Evolutionary conservation across 2,329 filamentous ascomycete species (phyloP), one percentile per base, ranked within the genome.

Genomic region (Aspergillus brunneoviolaceus): DNA sequence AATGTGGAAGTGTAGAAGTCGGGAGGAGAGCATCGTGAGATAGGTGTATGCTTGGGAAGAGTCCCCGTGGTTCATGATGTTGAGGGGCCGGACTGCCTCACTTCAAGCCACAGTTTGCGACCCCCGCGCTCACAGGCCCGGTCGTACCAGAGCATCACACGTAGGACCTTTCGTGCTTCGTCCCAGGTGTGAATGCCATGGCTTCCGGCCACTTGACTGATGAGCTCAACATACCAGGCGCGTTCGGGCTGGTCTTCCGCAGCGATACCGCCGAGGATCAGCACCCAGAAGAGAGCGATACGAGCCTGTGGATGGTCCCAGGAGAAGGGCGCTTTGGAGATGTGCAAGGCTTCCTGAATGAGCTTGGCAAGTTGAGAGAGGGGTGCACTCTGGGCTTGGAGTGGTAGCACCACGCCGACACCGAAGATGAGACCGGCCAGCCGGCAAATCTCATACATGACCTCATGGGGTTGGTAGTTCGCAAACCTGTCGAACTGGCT

Each of bases 231-330:
- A 53, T 74, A 79, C 72, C 74, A 79, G 2, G 60, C 48, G 5
- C 75, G 71, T 31, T 74, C 67, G 0, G 66, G 63, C 0, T 65
- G 65, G n/a, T 69, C 65, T 14, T 70, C 66, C 0, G 76, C 72
- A 2, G 76, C 74, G 23, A 79, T 77, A 4, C 74, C 76, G 3
- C 75, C 76, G 9, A 79, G 66, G 0, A 68, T 67, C 6, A 77
- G 62, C 3, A 72, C 64, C 77, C 77, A 79, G 14, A 78, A 58
- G 2, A 78, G 63, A 5, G 59, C 54, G n/a, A 65, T 47, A n/a
- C 63, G 65, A 7, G 66, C 67, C 7, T 67, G 57, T 2, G 66
- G 64, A 6, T 67, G 63, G 1, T 64, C 60, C 74, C 74, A 78
- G 7, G 69, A 53, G 1, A 50, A 48, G 0, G 64, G 60, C 1